Evolutionary conservation across 106 monocot genomes (phyloP).

Genomic region (Allium sativum): DNA sequence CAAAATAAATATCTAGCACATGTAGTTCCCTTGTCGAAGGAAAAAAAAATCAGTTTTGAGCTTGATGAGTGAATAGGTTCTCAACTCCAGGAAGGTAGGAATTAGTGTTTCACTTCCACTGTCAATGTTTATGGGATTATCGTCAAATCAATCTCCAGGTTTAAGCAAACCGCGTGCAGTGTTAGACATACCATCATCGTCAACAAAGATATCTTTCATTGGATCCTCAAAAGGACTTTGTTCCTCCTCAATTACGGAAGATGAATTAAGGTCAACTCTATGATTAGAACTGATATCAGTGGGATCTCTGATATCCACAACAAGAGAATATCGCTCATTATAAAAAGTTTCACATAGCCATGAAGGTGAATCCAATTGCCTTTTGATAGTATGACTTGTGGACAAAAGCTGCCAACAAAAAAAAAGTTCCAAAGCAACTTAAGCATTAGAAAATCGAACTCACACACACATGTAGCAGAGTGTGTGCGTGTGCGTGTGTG

Average conservation of each 20-base stretch:
- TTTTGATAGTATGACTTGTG: too few species aligned
- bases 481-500: too few species aligned
- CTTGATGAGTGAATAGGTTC: too few species aligned
- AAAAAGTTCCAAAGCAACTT: too few species aligned
- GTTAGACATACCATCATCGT: conserved; percentile 77
- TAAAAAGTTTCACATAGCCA: conserved; percentile 86
- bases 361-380: too few species aligned
- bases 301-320: conserved; percentile 85
- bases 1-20: too few species aligned
- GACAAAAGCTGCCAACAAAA: too few species aligned
- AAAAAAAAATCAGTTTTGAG: too few species aligned
- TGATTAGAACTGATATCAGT: conserved; percentile 34
- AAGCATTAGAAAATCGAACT: too few species aligned
- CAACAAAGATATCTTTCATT: conserved; percentile 40
- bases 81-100: conserved; percentile 43
- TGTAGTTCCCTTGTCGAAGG: too few species aligned
- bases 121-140: conserved; percentile 81
- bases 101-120: conserved; percentile 17
- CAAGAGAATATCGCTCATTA: conserved; percentile 60
- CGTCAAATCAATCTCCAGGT: conserved; percentile 50
- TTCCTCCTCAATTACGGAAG: conserved; percentile 43
- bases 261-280: conserved; percentile 34
- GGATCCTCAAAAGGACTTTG: conserved; percentile 45
- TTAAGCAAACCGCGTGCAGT: conserved; percentile 78
- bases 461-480: too few species aligned